phyloP scores from a whole-genome alignment of 345 rosid species.

The Rhodamnia argentea region DNA sequence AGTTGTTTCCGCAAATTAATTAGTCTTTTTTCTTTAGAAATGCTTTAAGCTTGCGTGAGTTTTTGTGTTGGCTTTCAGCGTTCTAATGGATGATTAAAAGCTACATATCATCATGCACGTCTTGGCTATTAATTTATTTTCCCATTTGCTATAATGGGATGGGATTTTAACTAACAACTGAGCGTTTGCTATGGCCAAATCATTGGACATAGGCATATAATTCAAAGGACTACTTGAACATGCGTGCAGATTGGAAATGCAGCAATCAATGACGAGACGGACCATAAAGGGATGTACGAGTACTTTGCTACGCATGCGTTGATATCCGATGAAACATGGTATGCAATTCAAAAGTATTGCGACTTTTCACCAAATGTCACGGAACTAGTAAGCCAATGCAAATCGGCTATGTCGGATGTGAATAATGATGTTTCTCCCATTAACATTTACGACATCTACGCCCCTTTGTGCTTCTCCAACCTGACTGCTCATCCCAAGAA shows the following conservation, averaged over 20 bases:
- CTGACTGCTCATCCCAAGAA: slow-evolving; percentile 49
- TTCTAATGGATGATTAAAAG: not conserved
- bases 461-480: slow-evolving; percentile 41
- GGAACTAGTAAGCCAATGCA: slow-evolving; percentile 22
- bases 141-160: not conserved
- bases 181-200: not conserved
- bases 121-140: not conserved
- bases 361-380: slow-evolving; percentile 28
- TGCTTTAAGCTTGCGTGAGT: not conserved
- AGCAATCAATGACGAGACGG: slow-evolving; percentile 62
- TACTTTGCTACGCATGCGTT: slow-evolving; percentile 51
- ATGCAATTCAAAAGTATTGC: slow-evolving; percentile 25
- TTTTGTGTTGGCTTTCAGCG: not conserved
- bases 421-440: slow-evolving; percentile 1
- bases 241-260: slow-evolving; percentile 70
- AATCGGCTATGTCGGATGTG: slow-evolving; percentile 11
- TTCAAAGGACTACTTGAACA: no score
- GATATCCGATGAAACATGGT: slow-evolving; percentile 31
- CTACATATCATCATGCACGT: no score
- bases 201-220: no score
- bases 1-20: not conserved
- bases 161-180: not conserved
- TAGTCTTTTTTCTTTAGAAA: not conserved
- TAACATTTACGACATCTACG: slow-evolving; percentile 71
- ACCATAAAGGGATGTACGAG: slow-evolving; percentile 55